phyloP scores from a whole-genome alignment of 345 rosid genomes.

The Eucalyptus victrix region DNA sequence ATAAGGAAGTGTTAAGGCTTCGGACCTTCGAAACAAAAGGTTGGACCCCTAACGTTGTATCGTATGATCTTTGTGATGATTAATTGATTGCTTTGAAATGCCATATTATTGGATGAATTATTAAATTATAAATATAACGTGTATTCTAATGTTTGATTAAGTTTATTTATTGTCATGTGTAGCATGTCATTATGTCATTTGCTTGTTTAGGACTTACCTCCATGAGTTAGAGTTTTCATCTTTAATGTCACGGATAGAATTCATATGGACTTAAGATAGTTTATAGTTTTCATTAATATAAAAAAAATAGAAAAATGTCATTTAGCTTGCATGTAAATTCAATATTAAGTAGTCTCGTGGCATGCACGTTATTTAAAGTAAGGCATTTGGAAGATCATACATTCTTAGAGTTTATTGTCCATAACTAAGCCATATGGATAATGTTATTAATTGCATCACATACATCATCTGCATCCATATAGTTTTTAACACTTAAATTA shows the following conservation, averaged over 20 bases:
- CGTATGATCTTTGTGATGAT: not conserved
- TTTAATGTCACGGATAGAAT: not conserved
- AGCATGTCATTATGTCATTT: not conserved
- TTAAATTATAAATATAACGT: no score
- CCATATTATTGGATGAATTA: not conserved
- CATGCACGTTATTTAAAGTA: not conserved
- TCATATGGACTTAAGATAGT: no score
- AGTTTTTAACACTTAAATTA: no score
- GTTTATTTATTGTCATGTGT: no score
- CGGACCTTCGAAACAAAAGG: not conserved
- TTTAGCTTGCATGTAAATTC: not conserved
- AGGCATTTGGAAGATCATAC: not conserved
- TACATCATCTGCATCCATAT: not conserved
- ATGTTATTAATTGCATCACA: not conserved
- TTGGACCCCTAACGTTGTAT: not conserved
- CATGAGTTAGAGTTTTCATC: not conserved
- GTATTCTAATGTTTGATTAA: fast-evolving
- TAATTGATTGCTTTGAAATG: not conserved
- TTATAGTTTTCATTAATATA: no score
- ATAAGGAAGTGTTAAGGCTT: not conserved
- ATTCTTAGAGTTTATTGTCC: not conserved
- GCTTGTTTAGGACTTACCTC: not conserved
- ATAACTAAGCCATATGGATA: not conserved
- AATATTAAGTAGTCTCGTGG: not conserved
- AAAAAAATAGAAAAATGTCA: not conserved